phyloP scores from a whole-genome alignment of 2,329 filamentous ascomycete genomes.

The Phyllosticta citrichinensis region DNA sequence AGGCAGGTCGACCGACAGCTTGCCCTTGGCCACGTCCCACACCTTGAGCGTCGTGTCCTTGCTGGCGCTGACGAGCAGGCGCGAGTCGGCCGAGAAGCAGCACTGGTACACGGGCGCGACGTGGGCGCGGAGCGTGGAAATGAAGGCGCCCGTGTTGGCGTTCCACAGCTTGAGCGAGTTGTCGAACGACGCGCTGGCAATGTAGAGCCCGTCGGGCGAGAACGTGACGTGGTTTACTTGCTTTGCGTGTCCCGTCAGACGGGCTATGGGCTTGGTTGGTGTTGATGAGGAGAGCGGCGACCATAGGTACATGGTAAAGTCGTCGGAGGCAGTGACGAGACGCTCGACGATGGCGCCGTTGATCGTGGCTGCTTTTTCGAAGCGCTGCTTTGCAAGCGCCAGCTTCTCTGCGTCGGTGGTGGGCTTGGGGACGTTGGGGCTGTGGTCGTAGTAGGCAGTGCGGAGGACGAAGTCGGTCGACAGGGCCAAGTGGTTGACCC shows the following conservation, averaged over 20 bases:
- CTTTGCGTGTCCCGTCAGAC: slow-evolving; percentile 90
- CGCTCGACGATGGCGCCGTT: slow-evolving; percentile 71
- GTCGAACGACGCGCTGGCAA: slow-evolving; percentile 85
- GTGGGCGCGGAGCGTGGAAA: slow-evolving; percentile 80
- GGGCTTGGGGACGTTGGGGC: slow-evolving; percentile 47
- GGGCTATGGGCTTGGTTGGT: slow-evolving; percentile 74
- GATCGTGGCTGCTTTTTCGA: slow-evolving; percentile 72
- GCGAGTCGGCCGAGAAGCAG: slow-evolving; percentile 82
- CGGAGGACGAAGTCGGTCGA: slow-evolving; percentile 86
- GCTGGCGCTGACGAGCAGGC: slow-evolving; percentile 76
- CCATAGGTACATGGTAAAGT: slow-evolving; percentile 96
- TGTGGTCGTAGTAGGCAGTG: slow-evolving; percentile 80
- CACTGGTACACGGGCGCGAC: slow-evolving; percentile 88
- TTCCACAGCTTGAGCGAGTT: slow-evolving; percentile 94
- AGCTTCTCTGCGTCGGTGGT: slow-evolving; percentile 59
- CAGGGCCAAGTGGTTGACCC: slow-evolving; percentile 89
- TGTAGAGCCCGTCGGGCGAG: slow-evolving; percentile 76
- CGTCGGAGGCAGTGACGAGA: slow-evolving; percentile 82
- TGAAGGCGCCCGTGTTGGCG: slow-evolving; percentile 64
- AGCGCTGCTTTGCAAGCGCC: slow-evolving; percentile 67
- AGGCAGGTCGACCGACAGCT: slow-evolving; percentile 71
- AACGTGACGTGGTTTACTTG: slow-evolving; percentile 94
- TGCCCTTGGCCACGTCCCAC: slow-evolving; percentile 82
- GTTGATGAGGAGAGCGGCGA: slow-evolving; percentile 51
- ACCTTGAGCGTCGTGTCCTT: slow-evolving; percentile 93